A percentile compares a stretch with the other conserved stretches of the same genome.
These are phyloP conservation scores for Stemphylium beticola DNA, from an alignment of 2,329 filamentous ascomycete genomes.

Conservation along the genomic window DNA sequence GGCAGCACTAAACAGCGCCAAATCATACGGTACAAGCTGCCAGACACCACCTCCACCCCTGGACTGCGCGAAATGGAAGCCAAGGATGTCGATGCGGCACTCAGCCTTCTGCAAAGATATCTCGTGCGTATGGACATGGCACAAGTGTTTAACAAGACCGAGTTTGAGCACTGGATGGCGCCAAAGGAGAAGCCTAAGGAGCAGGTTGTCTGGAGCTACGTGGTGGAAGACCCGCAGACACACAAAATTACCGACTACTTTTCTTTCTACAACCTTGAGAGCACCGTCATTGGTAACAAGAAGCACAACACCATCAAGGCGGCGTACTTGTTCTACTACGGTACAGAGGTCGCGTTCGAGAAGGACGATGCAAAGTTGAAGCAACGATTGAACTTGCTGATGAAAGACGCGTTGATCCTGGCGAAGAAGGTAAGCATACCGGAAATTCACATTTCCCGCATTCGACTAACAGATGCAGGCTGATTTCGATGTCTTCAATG, in stretches of 20 bases:
- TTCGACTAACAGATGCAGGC: slow-evolving; percentile 48
- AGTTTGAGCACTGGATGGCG: slow-evolving; percentile 87
- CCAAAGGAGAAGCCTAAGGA: slow-evolving; percentile 64
- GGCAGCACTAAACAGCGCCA: slow-evolving; percentile 86
- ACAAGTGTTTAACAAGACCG: slow-evolving; percentile 78
- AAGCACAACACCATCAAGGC: slow-evolving; percentile 83
- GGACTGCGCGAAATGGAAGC: slow-evolving; percentile 81
- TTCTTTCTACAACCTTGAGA: slow-evolving; percentile 95
- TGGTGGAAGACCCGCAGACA: slow-evolving; percentile 73
- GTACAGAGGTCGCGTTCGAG: slow-evolving; percentile 76
- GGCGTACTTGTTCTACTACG: slow-evolving; percentile 98
- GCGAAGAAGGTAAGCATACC: slow-evolving; percentile 70
- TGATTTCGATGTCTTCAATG: slow-evolving; percentile 96
- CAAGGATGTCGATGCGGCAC: slow-evolving; percentile 78
- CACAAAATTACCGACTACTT: slow-evolving; percentile 94
- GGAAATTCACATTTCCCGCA: not conserved
- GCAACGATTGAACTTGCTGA: slow-evolving; percentile 77
- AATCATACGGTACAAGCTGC: slow-evolving; percentile 83
- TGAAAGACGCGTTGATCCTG: slow-evolving; percentile 84
- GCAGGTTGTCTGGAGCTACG: slow-evolving; percentile 91
- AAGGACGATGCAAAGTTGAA: slow-evolving; percentile 68
- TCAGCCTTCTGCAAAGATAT: slow-evolving; percentile 77
- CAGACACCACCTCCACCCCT: slow-evolving; percentile 72
- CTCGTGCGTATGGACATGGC: slow-evolving; percentile 81
- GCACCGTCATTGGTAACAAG: slow-evolving; percentile 82